Percentiles rank a stretch among this genome's conserved stretches.
Evolutionary conservation across 129 eudicot species (phyloP).

Genomic region (Arctium lappa): DNA sequence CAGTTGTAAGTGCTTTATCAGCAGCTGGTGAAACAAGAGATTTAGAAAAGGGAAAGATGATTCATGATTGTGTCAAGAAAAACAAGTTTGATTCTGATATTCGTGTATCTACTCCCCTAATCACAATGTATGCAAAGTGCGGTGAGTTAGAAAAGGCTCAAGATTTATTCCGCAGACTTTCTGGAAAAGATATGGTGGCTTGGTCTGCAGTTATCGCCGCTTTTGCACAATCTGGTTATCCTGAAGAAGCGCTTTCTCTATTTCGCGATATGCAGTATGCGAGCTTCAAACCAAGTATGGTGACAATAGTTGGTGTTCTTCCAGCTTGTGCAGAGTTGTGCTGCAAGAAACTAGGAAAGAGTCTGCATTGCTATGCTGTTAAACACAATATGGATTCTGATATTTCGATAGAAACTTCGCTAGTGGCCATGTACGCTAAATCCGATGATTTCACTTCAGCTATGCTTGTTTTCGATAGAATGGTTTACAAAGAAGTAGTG

Average conservation of each 20-base stretch:
- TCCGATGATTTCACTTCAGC: constrained; percentile 40
- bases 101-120: constrained; percentile 53
- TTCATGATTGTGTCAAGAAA: constrained; percentile 50
- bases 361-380: constrained; percentile 58
- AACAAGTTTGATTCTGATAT: constrained; percentile 48
- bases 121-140: constrained; percentile 68
- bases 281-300: constrained; percentile 45
- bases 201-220: constrained; percentile 78
- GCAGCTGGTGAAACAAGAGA: constrained; percentile 62
- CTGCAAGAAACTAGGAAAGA: constrained; percentile 44
- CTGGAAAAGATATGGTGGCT: constrained; percentile 64
- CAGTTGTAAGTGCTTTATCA: constrained; percentile 53
- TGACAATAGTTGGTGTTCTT: constrained; percentile 56
- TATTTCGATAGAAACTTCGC: constrained; percentile 43
- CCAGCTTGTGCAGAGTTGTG: constrained; percentile 62
- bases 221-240: constrained; percentile 51
- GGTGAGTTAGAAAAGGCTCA: constrained; percentile 53
- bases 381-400: constrained; percentile 37
- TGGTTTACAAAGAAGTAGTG: constrained; percentile 49
- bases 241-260: constrained; percentile 48
- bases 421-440: constrained; percentile 77
- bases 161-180: constrained; percentile 39
- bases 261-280: constrained; percentile 58
- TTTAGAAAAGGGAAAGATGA: constrained; percentile 46
- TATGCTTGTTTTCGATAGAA: constrained; percentile 36